Base-by-base conservation (phyloP, 169 alveolate genomes). In the Besnoitia besnoiti region DNA sequence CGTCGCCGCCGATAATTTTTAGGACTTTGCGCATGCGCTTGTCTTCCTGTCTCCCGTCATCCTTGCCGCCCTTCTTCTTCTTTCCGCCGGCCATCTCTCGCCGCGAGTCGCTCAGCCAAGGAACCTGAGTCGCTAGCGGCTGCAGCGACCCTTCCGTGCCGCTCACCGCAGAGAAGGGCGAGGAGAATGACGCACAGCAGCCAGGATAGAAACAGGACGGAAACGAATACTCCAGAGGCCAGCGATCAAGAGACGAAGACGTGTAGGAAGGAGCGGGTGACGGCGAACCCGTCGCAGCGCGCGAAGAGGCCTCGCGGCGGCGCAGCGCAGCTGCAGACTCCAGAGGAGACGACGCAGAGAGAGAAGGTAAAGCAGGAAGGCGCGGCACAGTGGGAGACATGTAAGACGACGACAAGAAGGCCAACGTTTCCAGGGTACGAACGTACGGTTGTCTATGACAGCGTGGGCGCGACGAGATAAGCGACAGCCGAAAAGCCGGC, bases 1-100 rank as follows among this genome's bases (percentile, higher is more conserved):
- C 59, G 87, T 35, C 87, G 37, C 87, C 87, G 7, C 87, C 87
- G 7, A 77, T 27, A 37, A 77, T 27, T 24, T 35, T 37, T 27
- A 77, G 12, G 21, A 77, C 59, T 21, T 35, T 37, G 33, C 87
- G 87, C 55, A 77, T 39, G 49, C 55, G 49, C 33, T 77, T 77
- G 87, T 77, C 87, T 21, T 42, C 59, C 40, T 77, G 21, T 4
- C 40, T 37, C 16, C 87, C 59, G 37, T 77, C 61, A n/a, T 77
- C 59, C 27, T 76, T 21, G n/a, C 30, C 50, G 2, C 40, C 21
- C 87, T 37, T 40, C 55, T 77, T 77, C 87, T 77, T 77, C 87
- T 77, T 77, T n/a, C 80, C 80, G 44, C 80, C n/a, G 30, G 44
- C 42, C 39, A 67, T 0, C 21, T 42, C 40, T 14, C 80, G 44